Base-by-base conservation (phyloP, 2,329 filamentous ascomycete genomes). In the Sporothrix humicola region DNA sequence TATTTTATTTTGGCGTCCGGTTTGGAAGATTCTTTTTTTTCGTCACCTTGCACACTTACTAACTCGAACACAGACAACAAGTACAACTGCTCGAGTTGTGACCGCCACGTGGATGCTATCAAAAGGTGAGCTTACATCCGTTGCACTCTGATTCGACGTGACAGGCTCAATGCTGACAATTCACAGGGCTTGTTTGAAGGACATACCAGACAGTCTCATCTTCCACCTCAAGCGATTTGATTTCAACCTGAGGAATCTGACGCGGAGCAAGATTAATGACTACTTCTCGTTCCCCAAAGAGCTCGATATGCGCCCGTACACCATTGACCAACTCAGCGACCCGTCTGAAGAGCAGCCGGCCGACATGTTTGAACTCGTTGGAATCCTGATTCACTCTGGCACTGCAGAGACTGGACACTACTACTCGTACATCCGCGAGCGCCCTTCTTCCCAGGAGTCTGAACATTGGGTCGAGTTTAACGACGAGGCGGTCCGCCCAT, bases 381-480 rank as follows among this genome's bases (percentile, higher is more conserved):
- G 96, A 2, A 90, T 99, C 63, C 89, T 99, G 20, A 94, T 99
- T 1, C 96, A 99, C 80, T 92, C 93, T 15, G 96, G 96, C 17
- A 97, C 93, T 2, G 94, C 95, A 13, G 94, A 98, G 79, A 95
- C 94, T 42, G 96, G 96, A 0, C 96, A 99, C 81, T 99, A 99
- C 82, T 98, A 98, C 82, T 98, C 95, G 0, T 98, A 94, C 80
- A 94, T 97, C 76, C 92, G 94, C 71, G 92, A 97, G 80, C 88
- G 94, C 20, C 90, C 93, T 23, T 85, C 83, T 17, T 82, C 86
- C n/a, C 68, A 69, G 54, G 15, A 10, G 17, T 10, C 15, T 80
- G 83, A 84, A 12, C 83, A 84, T 5, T 99, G 96, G 96, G 87
- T 97, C 10, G 93, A 97, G 79, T 98, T 98, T 82, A 98, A 99